Conservation (phyloP, 2,329 filamentous ascomycete genomes). For the Graphium sp. region DNA sequence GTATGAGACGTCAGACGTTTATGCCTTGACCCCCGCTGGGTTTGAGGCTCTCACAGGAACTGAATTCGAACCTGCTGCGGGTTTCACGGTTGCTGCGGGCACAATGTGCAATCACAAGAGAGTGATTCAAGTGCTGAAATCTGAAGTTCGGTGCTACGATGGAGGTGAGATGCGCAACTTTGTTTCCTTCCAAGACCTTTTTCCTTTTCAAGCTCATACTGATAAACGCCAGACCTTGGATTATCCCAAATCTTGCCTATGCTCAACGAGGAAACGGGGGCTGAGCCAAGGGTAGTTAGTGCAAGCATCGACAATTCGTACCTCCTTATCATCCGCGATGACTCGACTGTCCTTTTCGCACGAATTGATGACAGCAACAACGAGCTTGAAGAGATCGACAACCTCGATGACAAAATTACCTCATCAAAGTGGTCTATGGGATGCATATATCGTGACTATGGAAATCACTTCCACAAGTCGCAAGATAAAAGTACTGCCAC, state of each 20-base stretch:
- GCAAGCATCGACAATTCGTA: slow-evolving; percentile 81
- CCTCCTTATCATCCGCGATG: slow-evolving; percentile 66
- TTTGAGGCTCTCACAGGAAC: slow-evolving; percentile 65
- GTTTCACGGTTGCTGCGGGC: slow-evolving; percentile 71
- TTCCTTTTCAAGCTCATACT: slow-evolving; percentile 4
- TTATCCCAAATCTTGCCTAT: slow-evolving; percentile 85
- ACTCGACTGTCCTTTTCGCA: slow-evolving; percentile 64
- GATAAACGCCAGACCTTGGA: slow-evolving; percentile 48
- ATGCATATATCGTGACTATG: slow-evolving; percentile 60
- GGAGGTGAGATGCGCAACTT: slow-evolving; percentile 41
- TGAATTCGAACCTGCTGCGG: slow-evolving; percentile 84
- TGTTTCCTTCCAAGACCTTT: slow-evolving; percentile 4
- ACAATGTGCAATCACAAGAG: slow-evolving; percentile 66
- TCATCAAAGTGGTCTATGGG: slow-evolving; percentile 66
- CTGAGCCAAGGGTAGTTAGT: slow-evolving; percentile 60
- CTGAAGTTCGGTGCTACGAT: slow-evolving; percentile 81
- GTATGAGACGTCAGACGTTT: slow-evolving; percentile 64
- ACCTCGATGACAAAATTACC: slow-evolving; percentile 35
- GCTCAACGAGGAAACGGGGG: slow-evolving; percentile 76
- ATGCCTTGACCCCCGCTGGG: slow-evolving; percentile 53
- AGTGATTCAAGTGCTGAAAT: slow-evolving; percentile 74
- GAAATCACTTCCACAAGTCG: slow-evolving; percentile 38
- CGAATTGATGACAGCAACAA: slow-evolving; percentile 58
- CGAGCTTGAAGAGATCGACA: slow-evolving; percentile 70
- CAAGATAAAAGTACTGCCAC: slow-evolving; percentile 20